Conservation (phyloP, 495 filamentous ascomycete genomes). For the Penicillium paxilli region DNA sequence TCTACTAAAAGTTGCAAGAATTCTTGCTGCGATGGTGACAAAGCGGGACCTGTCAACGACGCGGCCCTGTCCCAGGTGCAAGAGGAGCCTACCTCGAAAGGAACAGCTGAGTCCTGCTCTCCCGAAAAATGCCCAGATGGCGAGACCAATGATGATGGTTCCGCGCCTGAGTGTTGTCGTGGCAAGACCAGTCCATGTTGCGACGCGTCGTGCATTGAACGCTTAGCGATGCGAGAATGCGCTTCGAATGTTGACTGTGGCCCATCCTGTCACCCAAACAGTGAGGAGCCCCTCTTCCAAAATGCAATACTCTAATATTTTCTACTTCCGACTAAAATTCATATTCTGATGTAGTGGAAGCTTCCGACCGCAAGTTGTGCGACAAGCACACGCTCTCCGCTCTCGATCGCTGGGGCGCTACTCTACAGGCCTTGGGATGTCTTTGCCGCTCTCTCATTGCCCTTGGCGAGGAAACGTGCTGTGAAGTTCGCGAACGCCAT, state of each 20-base stretch:
- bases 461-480: conserved; percentile 54
- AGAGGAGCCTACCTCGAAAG: background rate
- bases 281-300: conserved; percentile 2
- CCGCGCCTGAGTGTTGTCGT: conserved; percentile 33
- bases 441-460: conserved; percentile 55
- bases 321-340: no score
- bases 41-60: background rate
- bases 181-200: conserved; percentile 37
- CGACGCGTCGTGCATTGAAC: conserved; percentile 47
- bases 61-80: background rate
- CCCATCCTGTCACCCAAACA: conserved; percentile 1
- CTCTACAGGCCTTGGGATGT: conserved; percentile 50
- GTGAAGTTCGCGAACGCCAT: conserved; percentile 17
- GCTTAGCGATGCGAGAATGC: conserved; percentile 44
- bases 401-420: conserved; percentile 36
- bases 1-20: no score
- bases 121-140: background rate
- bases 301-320: background rate
- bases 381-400: conserved; percentile 28
- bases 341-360: conserved; percentile 16
- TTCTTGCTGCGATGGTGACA: conserved; percentile 1
- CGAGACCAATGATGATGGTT: background rate
- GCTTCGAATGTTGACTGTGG: conserved; percentile 8
- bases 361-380: conserved; percentile 25
- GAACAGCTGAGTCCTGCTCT: conserved; percentile 2